Conservation (phyloP, 352 stramenopile species). For the Pythium plurisporium region DNA sequence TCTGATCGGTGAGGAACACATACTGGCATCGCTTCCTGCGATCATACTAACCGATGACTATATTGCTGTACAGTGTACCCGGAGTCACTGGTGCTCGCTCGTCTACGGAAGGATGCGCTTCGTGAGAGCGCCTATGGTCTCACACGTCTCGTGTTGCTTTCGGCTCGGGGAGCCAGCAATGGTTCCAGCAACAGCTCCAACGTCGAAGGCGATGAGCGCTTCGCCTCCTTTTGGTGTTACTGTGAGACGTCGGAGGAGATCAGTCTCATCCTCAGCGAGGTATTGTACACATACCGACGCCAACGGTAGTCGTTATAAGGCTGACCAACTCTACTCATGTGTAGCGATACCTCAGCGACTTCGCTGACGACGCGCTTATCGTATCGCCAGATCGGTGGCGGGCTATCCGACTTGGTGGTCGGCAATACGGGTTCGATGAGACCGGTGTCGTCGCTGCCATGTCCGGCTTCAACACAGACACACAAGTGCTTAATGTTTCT, state of each 20-base stretch:
- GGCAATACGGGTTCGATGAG: constrained; percentile 81
- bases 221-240: constrained; percentile 78
- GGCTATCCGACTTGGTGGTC: constrained; percentile 79
- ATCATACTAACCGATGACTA: neutral
- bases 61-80: constrained; percentile 47
- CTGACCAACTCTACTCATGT: neutral
- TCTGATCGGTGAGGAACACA: constrained; percentile 42
- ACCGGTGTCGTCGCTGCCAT: constrained; percentile 84
- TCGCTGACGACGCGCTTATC: constrained; percentile 69
- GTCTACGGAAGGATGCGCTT: constrained; percentile 70
- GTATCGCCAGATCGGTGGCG: constrained; percentile 82
- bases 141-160: constrained; percentile 72
- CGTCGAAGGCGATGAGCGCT: neutral
- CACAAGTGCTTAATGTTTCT: constrained; percentile 84
- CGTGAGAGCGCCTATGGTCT: constrained; percentile 70
- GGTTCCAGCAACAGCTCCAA: neutral
- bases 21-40: neutral
- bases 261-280: constrained; percentile 73
- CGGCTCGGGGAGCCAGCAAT: constrained; percentile 4
- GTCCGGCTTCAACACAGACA: constrained; percentile 74
- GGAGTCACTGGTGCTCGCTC: constrained; percentile 69
- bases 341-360: constrained; percentile 52
- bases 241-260: constrained; percentile 83
- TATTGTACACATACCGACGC: constrained; percentile 11
- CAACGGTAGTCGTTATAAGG: too few species aligned